Base-by-base conservation (phyloP, 768 basidiomycete genomes). In the Fomitopsis serialis region DNA sequence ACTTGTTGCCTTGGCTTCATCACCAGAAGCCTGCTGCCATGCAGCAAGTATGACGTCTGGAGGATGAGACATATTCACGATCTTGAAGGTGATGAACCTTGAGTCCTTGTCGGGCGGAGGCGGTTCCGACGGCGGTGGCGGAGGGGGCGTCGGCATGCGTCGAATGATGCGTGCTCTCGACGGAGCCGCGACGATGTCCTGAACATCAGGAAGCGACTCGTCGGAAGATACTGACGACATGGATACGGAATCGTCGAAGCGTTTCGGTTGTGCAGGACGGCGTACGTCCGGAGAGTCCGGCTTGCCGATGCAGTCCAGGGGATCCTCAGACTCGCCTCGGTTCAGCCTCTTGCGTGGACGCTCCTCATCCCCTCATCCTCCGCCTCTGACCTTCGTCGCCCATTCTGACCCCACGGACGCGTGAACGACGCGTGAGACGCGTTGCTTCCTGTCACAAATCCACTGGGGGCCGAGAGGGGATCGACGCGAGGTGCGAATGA, bases 331-430 rank as follows among this genome's bases (percentile, higher is more conserved):
- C 47, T 69, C 67, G 25, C 83, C 84, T 55, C 73, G 74, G 64
- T 89, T 84, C 37, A 81, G 62, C 59, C 81, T 81, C 72, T 91
- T 91, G 54, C 83, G 81, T 47, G 88, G 87, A 36, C 82, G 85
- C 13, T 81, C 86, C 15, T 79, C 79, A 21, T 83, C 79, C 54
- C 61, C 63, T 42, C 55, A 50, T 61, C 70, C 35, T 79, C 76
- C 48, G 71, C 66, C 44, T 70, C 68, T 17, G 70, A 71, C 37
- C 68, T 57, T 48, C 70, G 66, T 50, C 72, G 70, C 32, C 71
- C 66, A 56, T 69, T 71, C n/a, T 61, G 67, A 22, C 65, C 70
- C 62, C 68, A 64, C 46, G 70, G 68, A 60, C 79, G 79, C 61
- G 81, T 75, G 60, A 74, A 75, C 49, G 78, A 78, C 77, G 80